phyloP scores from a whole-genome alignment of 768 basidiomycete genomes.

The Astraeus odoratus region DNA sequence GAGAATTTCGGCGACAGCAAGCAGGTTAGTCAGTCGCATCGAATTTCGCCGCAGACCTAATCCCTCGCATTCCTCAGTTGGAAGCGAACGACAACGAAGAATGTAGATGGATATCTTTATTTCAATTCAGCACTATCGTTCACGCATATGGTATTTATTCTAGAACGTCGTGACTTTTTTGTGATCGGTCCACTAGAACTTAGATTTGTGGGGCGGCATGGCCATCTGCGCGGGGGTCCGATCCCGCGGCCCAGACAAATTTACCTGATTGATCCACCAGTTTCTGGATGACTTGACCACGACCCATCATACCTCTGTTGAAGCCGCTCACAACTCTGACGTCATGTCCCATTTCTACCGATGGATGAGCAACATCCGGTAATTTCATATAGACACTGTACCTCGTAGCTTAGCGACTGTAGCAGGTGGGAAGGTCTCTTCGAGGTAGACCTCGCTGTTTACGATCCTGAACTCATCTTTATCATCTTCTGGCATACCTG shows the following conservation, averaged over 20 bases:
- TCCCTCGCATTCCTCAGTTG: constrained; percentile 33
- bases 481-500: constrained; percentile 61
- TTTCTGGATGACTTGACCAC: constrained; percentile 88
- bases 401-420: constrained; percentile 65
- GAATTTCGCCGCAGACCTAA: constrained; percentile 2
- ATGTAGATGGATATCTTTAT: constrained; percentile 36
- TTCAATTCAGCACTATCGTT: too few relatives aligned
- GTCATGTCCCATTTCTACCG: constrained; percentile 93
- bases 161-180: not conserved
- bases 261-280: constrained; percentile 56
- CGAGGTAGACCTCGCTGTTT: constrained; percentile 84
- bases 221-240: constrained; percentile 84
- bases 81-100: constrained; percentile 58
- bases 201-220: constrained; percentile 83
- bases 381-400: constrained; percentile 30
- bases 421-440: constrained; percentile 66
- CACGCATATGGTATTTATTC: not conserved
- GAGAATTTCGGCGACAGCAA: constrained; percentile 72
- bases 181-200: constrained; percentile 1
- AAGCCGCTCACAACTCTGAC: constrained; percentile 58
- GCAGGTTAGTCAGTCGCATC: constrained; percentile 36
- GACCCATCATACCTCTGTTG: constrained; percentile 60
- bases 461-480: constrained; percentile 47
- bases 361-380: too few relatives aligned
- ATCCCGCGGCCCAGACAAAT: constrained; percentile 93